Percentiles rank a stretch among this genome's conserved stretches.
Evolutionary conservation across 441 rosid genomes (phyloP).

Genomic region (Adansonia madagascariensis): DNA sequence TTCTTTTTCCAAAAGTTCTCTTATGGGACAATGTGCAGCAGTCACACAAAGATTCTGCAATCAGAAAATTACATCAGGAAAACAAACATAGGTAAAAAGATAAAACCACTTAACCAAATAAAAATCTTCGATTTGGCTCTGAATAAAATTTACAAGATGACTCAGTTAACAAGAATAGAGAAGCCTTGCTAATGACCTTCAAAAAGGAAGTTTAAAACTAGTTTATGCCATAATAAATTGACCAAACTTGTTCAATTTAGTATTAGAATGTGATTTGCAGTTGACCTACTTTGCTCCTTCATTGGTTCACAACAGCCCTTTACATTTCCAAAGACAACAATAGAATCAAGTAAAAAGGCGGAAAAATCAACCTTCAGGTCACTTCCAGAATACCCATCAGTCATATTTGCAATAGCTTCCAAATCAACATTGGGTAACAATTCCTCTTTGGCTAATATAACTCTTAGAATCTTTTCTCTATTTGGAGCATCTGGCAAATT

Average conservation of each 20-base stretch:
- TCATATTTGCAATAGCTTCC: constrained; percentile 86
- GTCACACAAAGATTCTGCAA: constrained; percentile 92
- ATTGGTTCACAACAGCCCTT: background rate
- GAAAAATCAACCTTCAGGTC: constrained; percentile 74
- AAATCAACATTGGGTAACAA: constrained; percentile 68
- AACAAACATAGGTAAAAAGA: constrained; percentile 34
- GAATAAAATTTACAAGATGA: background rate
- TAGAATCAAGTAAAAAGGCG: constrained; percentile 3
- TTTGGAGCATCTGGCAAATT: constrained; percentile 88
- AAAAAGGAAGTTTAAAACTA: background rate
- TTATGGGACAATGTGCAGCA: constrained; percentile 96
- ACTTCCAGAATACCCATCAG: constrained; percentile 98
- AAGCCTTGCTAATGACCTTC: background rate
- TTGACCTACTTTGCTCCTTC: background rate
- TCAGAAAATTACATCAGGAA: constrained; percentile 2
- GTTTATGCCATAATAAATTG: background rate
- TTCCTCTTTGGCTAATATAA: constrained; percentile 90
- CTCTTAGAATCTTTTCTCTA: constrained; percentile 77
- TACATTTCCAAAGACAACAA: background rate
- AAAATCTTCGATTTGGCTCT: background rate
- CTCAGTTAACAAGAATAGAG: background rate
- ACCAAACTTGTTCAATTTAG: background rate
- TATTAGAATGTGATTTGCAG: background rate
- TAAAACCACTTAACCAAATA: background rate
- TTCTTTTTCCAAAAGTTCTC: constrained; percentile 93